Evolutionary conservation across 2,329 filamentous ascomycete genomes (phyloP).

Genomic region (Arthroderma sp.): DNA sequence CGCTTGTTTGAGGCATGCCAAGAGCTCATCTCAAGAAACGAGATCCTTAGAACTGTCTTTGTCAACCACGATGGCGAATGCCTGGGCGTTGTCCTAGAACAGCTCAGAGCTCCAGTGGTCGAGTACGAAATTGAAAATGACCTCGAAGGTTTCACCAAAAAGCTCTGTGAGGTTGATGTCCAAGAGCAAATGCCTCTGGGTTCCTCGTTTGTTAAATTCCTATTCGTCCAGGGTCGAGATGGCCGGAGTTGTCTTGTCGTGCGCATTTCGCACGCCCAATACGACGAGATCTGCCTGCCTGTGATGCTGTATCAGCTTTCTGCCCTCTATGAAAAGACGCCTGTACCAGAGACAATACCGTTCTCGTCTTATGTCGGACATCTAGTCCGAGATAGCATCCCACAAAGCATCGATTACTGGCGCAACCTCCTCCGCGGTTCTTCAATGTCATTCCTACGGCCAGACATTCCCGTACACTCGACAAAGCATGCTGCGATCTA

Average conservation of each 20-base stretch:
- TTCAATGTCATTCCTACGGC: conserved; percentile 20
- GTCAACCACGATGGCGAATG: conserved; percentile 29
- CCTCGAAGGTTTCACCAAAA: conserved; percentile 33
- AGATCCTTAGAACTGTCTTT: conserved; percentile 50
- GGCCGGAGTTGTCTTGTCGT: conserved; percentile 34
- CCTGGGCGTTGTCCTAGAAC: conserved; percentile 40
- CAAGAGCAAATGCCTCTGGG: conserved; percentile 40
- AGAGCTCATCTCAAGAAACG: conserved; percentile 42
- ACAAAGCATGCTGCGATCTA: conserved; percentile 3
- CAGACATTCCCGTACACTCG: conserved; percentile 3
- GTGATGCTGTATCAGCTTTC: conserved; percentile 36
- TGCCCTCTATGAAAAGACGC: conserved; percentile 28
- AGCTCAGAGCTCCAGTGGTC: conserved; percentile 31
- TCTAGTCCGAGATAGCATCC: conserved; percentile 18
- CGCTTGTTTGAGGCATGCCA: conserved; percentile 28
- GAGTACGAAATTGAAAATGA: conserved; percentile 35
- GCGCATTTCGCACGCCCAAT: conserved; percentile 50
- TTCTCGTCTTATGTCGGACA: conserved; percentile 26
- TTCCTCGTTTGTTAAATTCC: conserved; percentile 43
- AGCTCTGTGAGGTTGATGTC: conserved; percentile 39
- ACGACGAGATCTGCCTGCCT: conserved; percentile 50
- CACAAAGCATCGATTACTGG: conserved; percentile 42
- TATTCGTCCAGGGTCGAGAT: conserved; percentile 27
- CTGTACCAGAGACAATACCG: conserved; percentile 18
- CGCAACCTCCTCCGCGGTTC: conserved; percentile 39